Evolutionary conservation across 202 grass and related monocot species (phyloP).

Genomic region (Panicum virgatum): DNA sequence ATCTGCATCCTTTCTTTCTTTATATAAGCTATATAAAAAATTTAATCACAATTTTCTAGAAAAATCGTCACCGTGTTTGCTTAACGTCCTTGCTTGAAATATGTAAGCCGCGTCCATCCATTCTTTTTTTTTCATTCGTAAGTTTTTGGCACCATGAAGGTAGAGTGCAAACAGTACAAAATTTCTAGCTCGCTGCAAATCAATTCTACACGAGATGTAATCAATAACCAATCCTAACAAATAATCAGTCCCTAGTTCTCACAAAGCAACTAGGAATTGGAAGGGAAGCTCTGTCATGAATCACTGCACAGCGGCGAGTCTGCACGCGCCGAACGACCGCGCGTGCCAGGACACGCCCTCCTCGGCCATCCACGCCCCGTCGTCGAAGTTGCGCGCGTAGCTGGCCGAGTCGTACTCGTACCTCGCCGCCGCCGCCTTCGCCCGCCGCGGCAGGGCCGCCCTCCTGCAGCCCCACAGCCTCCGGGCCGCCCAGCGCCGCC

Average conservation of each 20-base stretch:
- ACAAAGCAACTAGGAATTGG: not conserved
- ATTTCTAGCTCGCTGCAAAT: not conserved
- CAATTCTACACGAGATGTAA: not conserved
- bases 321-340: slow-evolving; percentile 32
- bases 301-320: slow-evolving; percentile 13
- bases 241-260: not conserved
- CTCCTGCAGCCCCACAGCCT: slow-evolving; percentile 9
- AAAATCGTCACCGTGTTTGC: not conserved
- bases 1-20: no score
- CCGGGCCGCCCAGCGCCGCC: slow-evolving; percentile 19
- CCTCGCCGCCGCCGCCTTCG: not conserved
- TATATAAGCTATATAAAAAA: no score
- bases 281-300: not conserved
- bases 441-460: not conserved
- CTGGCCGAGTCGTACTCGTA: slow-evolving; percentile 54
- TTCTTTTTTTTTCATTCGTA: not conserved
- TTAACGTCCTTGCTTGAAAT: not conserved
- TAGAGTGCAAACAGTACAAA: not conserved
- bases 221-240: not conserved
- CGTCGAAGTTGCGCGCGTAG: slow-evolving; percentile 70
- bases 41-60: not conserved
- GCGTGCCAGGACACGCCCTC: slow-evolving; percentile 51
- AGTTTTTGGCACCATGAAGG: not conserved
- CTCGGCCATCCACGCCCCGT: slow-evolving; percentile 64
- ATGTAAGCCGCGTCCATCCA: not conserved